Evolutionary conservation across 306 rosid genomes (phyloP), one percentile per base, ranked within the genome.

Genomic region (Acmispon strigosus): DNA sequence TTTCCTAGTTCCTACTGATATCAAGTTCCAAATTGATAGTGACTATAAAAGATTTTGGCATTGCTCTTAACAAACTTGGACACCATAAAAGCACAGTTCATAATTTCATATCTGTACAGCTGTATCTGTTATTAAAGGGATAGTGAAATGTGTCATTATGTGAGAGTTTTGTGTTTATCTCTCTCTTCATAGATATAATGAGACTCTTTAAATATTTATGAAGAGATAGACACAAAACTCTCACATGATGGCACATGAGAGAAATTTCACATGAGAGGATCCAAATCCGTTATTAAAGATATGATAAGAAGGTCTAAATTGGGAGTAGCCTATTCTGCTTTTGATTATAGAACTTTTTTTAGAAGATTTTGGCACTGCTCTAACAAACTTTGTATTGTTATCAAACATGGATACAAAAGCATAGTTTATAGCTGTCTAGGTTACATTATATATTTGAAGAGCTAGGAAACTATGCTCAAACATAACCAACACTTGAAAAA

Each of bases 401-500:
- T 14, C 14, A 62, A 63, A 24, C 2, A 15, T 11, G 52, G 18
- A 48, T 54, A 58, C 70, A 60, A 60, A 47, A 50, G 15, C 70
- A 39, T 60, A 54, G 34, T 10, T 44, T 39, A 32, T 62, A 60
- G 44, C 59, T 69, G 15, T 27, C 36, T 17, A 69, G 16, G 6
- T 45, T 18, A 7, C 24, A n/a, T 20, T 70, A 62, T 77, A 70
- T 62, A 69, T 39, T 39, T 70, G 53, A 62, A n/a, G 51, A 69
- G 72, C 65, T 52, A 43, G 72, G 43, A 69, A 69, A 10, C 74
- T 62, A 18, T 12, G 44, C 42, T 51, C 55, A 10, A 39, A 49
- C 36, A 3, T 22, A 58, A 19, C 37, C 2, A 57, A 4, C 22
- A 59, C 54, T 41, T 24, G 51, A 52, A 22, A 27, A 27, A 19